These are phyloP conservation scores for Rhizoclosmatium globosum DNA, from an alignment of 192 early-diverging fungal species.

Conservation along the genomic window DNA sequence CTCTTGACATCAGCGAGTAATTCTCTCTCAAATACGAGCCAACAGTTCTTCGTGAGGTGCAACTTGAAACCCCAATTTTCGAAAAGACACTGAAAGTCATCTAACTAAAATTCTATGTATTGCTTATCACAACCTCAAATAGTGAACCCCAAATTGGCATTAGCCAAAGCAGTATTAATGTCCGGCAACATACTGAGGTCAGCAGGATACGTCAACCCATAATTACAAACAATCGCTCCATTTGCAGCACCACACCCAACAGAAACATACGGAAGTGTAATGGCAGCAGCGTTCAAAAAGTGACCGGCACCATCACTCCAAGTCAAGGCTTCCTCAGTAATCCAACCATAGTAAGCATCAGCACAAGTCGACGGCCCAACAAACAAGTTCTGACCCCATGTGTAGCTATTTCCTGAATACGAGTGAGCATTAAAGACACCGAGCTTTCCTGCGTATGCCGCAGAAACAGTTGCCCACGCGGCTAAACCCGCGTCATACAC, in stretches of 20 bases:
- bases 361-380: constrained; percentile 6
- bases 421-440: neutral
- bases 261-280: neutral
- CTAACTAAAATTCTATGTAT: too few species aligned
- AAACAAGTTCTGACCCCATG: constrained; percentile 22
- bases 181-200: too few species aligned
- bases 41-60: too few species aligned
- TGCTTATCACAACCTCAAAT: too few species aligned
- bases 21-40: too few species aligned
- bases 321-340: constrained; percentile 10
- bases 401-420: neutral
- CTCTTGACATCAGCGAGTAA: too few species aligned
- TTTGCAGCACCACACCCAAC: neutral
- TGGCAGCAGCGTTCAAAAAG: constrained; percentile 2
- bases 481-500: neutral
- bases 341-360: constrained; percentile 22
- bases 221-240: constrained; percentile 22
- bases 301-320: constrained; percentile 1
- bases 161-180: too few species aligned
- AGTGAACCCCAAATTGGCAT: too few species aligned
- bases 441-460: neutral
- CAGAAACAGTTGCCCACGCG: neutral
- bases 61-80: too few species aligned
- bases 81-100: too few species aligned
- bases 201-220: neutral